Evolutionary conservation across 2,329 filamentous ascomycete species (phyloP).

Genomic region (Penicillium sp.): DNA sequence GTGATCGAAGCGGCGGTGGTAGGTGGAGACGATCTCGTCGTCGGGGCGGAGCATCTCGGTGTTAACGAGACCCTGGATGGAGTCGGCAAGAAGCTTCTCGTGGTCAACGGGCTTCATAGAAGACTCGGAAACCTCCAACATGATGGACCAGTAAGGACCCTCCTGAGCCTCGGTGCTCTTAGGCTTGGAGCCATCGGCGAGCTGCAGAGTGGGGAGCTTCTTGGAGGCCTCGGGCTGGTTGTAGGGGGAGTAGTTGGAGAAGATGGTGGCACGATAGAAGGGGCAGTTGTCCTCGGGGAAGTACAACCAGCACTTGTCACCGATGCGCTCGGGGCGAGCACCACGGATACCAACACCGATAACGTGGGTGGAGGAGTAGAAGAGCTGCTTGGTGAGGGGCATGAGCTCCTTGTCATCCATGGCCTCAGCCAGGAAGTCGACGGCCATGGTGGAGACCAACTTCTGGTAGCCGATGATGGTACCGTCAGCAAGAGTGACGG

Average conservation of each 20-base stretch:
- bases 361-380: constrained; percentile 96
- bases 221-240: constrained; percentile 84
- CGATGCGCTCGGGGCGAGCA: constrained; percentile 86
- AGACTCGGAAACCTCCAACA: constrained; percentile 97
- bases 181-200: constrained; percentile 81
- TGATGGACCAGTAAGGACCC: constrained; percentile 99
- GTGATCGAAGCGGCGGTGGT: constrained; percentile 97
- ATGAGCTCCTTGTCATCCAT: constrained; percentile 87
- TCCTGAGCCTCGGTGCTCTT: constrained; percentile 69
- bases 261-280: constrained; percentile 99
- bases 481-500: constrained; percentile 77
- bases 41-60: constrained; percentile 89
- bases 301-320: constrained; percentile 99
- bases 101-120: constrained; percentile 90
- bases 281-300: constrained; percentile 98
- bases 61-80: constrained; percentile 94
- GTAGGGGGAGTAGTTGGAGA: constrained; percentile 99
- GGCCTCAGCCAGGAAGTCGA: constrained; percentile 80
- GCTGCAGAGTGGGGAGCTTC: constrained; percentile 80
- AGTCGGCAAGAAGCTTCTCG: constrained; percentile 80
- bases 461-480: constrained; percentile 87
- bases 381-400: constrained; percentile 81
- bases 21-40: constrained; percentile 96
- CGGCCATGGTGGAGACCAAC: constrained; percentile 93
- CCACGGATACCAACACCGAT: constrained; percentile 94